phyloP scores from a whole-genome alignment of 495 filamentous ascomycete species.

The Venustampulla echinocandica region DNA sequence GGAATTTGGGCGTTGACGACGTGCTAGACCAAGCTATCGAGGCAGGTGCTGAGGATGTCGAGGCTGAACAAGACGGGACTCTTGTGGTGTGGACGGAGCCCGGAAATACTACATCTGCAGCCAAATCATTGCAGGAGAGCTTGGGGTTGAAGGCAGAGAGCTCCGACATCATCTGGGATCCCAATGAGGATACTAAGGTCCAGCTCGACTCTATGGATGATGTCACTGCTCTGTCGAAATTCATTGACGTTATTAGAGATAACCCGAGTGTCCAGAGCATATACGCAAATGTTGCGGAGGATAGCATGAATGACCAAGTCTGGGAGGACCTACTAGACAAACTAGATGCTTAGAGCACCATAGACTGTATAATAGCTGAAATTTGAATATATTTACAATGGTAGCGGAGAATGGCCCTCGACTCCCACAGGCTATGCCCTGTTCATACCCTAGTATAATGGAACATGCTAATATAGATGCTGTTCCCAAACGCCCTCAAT shows the following conservation, averaged over 20 bases:
- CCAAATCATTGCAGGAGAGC: conserved; percentile 47
- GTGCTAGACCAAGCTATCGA: conserved; percentile 80
- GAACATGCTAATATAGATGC: too few relatives aligned
- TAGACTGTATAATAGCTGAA: conserved; percentile 11
- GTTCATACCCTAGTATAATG: background rate
- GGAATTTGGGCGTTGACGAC: conserved; percentile 53
- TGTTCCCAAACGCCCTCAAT: conserved; percentile 13
- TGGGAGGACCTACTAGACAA: conserved; percentile 43
- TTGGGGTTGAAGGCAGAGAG: conserved; percentile 56
- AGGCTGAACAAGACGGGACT: conserved; percentile 58
- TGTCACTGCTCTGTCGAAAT: conserved; percentile 42
- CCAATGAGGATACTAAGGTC: conserved; percentile 70
- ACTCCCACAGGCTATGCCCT: background rate
- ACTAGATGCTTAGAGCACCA: conserved; percentile 26
- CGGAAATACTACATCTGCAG: conserved; percentile 53
- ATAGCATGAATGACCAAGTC: conserved; percentile 33
- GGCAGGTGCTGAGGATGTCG: conserved; percentile 73
- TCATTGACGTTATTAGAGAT: conserved; percentile 46
- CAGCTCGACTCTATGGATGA: conserved; percentile 38
- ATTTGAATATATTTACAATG: conserved; percentile 13
- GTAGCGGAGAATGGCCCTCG: background rate
- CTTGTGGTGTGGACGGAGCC: conserved; percentile 71
- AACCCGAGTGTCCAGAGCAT: conserved; percentile 59
- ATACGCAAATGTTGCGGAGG: conserved; percentile 51
- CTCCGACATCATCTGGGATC: conserved; percentile 76